Percentiles rank a stretch among this genome's conserved stretches.
These are phyloP conservation scores for Apiospora pterosperma DNA, from an alignment of 2,329 filamentous ascomycete genomes.

Conservation along the genomic window DNA sequence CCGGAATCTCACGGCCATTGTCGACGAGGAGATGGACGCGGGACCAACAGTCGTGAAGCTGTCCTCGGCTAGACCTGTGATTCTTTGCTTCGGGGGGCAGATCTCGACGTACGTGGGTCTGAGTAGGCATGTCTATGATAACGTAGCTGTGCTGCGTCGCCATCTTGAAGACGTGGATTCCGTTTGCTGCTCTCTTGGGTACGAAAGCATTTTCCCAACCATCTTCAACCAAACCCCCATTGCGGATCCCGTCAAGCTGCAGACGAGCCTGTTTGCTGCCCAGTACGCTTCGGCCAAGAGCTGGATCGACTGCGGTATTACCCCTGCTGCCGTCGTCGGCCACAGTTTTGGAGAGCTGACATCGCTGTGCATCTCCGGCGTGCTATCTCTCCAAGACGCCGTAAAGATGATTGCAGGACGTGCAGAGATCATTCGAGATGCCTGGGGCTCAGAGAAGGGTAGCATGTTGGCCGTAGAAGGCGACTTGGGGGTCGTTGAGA, in stretches of 20 bases:
- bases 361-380: constrained; percentile 32
- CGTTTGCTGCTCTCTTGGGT: constrained; percentile 11
- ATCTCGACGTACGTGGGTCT: constrained; percentile 26
- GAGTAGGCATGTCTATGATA: constrained; percentile 26
- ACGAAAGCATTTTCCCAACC: constrained; percentile 24
- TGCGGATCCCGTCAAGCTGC: constrained; percentile 27
- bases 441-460: constrained; percentile 33
- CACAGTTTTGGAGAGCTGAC: constrained; percentile 41
- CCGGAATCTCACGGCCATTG: too few species aligned
- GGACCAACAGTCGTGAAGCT: constrained; percentile 9
- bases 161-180: constrained; percentile 21
- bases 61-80: constrained; percentile 20
- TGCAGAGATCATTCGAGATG: constrained; percentile 25
- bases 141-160: constrained; percentile 14
- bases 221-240: constrained; percentile 26
- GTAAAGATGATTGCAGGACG: constrained; percentile 26
- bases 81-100: constrained; percentile 35
- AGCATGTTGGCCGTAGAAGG: constrained; percentile 36
- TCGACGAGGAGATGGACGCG: constrained; percentile 14
- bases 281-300: constrained; percentile 32
- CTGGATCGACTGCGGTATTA: constrained; percentile 35
- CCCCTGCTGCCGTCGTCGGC: constrained; percentile 27
- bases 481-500: too few species aligned
- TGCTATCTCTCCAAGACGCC: constrained; percentile 26
- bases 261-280: constrained; percentile 36